These are phyloP conservation scores for Verticillium nonalfalfae DNA, from an alignment of 2,329 filamentous ascomycete species.

Conservation along the genomic window DNA sequence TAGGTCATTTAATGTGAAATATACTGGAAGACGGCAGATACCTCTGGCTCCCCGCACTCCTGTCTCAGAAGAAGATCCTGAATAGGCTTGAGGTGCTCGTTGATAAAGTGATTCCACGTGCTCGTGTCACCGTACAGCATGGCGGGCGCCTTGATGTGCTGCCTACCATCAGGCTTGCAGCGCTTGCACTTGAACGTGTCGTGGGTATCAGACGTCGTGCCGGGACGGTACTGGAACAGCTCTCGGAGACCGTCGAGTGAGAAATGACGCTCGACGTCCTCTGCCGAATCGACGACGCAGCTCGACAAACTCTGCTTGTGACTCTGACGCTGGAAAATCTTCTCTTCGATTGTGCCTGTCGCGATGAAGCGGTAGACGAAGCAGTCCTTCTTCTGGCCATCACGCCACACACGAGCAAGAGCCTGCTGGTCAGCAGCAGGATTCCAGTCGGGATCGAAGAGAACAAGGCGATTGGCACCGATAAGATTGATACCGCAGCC, in stretches of 20 bases:
- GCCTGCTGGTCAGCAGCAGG: slow-evolving; percentile 96
- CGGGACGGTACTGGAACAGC: slow-evolving; percentile 83
- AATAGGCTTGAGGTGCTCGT: slow-evolving; percentile 71
- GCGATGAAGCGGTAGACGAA: slow-evolving; percentile 99
- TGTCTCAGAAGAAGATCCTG: slow-evolving; percentile 88
- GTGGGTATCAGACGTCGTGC: slow-evolving; percentile 88
- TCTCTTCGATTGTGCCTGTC: slow-evolving; percentile 96
- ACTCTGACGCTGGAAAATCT: slow-evolving; percentile 97
- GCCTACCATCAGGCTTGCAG: slow-evolving; percentile 80
- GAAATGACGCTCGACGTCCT: slow-evolving; percentile 97
- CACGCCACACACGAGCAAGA: slow-evolving; percentile 94
- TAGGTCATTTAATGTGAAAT: slow-evolving; percentile 65
- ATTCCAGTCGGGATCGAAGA: slow-evolving; percentile 98
- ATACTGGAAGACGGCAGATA: slow-evolving; percentile 97
- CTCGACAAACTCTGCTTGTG: slow-evolving; percentile 97
- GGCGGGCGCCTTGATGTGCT: slow-evolving; percentile 83
- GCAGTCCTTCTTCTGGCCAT: slow-evolving; percentile 98
- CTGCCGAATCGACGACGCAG: slow-evolving; percentile 91
- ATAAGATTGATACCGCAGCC: slow-evolving; percentile 95
- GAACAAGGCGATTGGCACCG: slow-evolving; percentile 85
- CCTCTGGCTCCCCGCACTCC: slow-evolving; percentile 69
- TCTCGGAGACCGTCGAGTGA: slow-evolving; percentile 85
- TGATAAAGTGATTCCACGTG: slow-evolving; percentile 98
- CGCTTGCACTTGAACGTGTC: slow-evolving; percentile 98
- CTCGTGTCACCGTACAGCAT: slow-evolving; percentile 98